Conservation (phyloP, 2,329 filamentous ascomycete species). For the Sclerotinia trifoliorum region DNA sequence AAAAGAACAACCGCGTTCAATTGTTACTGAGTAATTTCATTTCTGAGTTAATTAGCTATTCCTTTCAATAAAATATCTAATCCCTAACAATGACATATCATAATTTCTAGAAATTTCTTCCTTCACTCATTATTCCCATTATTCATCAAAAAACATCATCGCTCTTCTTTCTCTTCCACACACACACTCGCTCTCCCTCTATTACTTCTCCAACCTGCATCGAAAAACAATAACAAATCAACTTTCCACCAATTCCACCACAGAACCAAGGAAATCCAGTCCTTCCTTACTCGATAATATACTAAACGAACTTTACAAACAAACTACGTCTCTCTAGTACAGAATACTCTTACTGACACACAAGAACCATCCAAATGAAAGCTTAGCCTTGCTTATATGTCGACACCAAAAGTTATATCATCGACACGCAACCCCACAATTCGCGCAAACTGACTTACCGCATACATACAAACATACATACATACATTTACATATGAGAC, state of each 20-base stretch:
- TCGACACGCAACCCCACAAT: slow-evolving; percentile 18
- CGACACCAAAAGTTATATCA: slow-evolving; percentile 28
- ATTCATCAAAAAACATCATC: slow-evolving; percentile 2
- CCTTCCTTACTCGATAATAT: background rate
- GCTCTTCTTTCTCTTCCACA: too few species aligned
- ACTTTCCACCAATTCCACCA: slow-evolving; percentile 4
- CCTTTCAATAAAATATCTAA: background rate
- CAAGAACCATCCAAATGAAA: slow-evolving; percentile 19
- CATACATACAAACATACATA: slow-evolving; percentile 25
- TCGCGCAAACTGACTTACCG: slow-evolving; percentile 20
- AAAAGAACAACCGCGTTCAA: slow-evolving; percentile 2
- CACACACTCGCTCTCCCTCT: background rate
- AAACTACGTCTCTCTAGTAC: background rate
- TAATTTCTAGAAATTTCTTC: background rate
- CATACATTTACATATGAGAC: slow-evolving; percentile 15
- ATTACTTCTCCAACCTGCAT: background rate
- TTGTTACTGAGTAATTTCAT: background rate
- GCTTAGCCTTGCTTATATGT: slow-evolving; percentile 37
- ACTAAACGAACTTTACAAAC: background rate
- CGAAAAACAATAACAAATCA: background rate
- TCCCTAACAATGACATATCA: background rate
- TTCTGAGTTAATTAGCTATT: background rate
- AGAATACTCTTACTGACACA: background rate
- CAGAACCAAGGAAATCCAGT: background rate
- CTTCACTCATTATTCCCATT: background rate